Base-by-base conservation (phyloP, 305 asterid species). In the Nicotiana rustica region DNA sequence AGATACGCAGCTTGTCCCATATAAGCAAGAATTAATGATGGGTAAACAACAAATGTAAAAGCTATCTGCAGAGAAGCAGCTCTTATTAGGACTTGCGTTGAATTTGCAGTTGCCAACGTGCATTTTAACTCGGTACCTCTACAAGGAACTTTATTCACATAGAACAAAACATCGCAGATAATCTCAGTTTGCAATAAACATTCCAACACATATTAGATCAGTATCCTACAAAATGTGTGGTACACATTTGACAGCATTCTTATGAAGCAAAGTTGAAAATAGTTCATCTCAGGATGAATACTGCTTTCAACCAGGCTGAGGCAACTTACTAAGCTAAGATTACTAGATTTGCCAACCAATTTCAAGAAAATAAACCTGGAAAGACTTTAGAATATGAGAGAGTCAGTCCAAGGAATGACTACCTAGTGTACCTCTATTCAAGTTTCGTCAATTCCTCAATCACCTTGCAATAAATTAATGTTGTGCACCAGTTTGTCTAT, bases 1-100 rank as follows among this genome's bases (percentile, higher is more conserved):
- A 95, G 97, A 86, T 95, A 95, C 13, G 99, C 99, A 62, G 98
- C 99, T 92, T 95, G 99, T 83, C 99, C 99, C 98, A 95, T 95
- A 71, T 95, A 95, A 75, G 97, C 99, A 14, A 95, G 97, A 89
- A 94, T 92, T 84, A 95, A 83, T 9, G 99, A 92, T 14, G 99
- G 98, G 81, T 95, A 95, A 19, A 95, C 98, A 84, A 92, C 92
- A 52, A 86, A 92, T 85, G 94, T 94, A 89, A 95, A 95, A 13
- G 99, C 99, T 41, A 95, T 86, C 98, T 92, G 92, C 89, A 88
- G 65, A 76, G 29, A 55, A 76, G 29, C 49, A 76, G n/a, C 80
- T 76, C 66, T 8, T 55, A 13, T 76, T 76, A 55, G 65, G 17
- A 76, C 21, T 76, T 52, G 15, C 47, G 80, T 55, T 8, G 65